Percentiles rank a stretch among this genome's conserved stretches.
phyloP scores from a whole-genome alignment of 2,329 filamentous ascomycete genomes.

The Trichoderma asperellum region DNA sequence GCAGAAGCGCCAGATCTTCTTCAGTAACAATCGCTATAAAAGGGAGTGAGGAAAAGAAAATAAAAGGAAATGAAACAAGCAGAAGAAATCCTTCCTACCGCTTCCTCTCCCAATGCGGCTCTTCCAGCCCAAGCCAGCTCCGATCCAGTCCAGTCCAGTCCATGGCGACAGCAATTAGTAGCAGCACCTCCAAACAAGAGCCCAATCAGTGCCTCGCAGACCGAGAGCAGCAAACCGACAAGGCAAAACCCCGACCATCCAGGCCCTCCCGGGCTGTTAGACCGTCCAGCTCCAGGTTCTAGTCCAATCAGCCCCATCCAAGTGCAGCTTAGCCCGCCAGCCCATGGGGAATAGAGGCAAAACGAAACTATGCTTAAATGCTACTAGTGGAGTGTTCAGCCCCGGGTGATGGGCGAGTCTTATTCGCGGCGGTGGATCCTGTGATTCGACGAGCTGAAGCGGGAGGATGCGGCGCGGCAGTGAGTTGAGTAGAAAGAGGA shows the following conservation, averaged over 20 bases:
- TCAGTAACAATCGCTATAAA: background rate
- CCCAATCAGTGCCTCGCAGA: background rate
- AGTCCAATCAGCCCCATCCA: background rate
- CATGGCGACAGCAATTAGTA: background rate
- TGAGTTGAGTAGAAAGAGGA: background rate
- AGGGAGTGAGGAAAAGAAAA: background rate
- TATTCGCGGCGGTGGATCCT: constrained; percentile 23
- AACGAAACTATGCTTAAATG: constrained; percentile 21
- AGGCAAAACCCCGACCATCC: background rate
- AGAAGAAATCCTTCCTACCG: background rate
- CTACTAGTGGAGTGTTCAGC: background rate
- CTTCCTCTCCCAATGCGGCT: constrained; percentile 13
- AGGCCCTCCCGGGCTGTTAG: background rate
- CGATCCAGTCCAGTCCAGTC: background rate
- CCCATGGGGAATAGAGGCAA: constrained; percentile 2
- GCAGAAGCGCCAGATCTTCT: background rate
- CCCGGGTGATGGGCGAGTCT: background rate
- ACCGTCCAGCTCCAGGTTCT: background rate
- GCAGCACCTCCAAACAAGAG: background rate
- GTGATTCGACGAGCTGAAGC: constrained; percentile 26
- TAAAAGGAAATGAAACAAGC: background rate
- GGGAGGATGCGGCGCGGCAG: background rate
- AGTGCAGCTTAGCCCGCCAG: background rate
- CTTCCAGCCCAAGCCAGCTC: background rate
- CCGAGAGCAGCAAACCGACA: background rate